Percentiles rank a stretch among this genome's conserved stretches.
phyloP scores from a whole-genome alignment of 2,329 filamentous ascomycete genomes.

The Penicillium oxalicum region DNA sequence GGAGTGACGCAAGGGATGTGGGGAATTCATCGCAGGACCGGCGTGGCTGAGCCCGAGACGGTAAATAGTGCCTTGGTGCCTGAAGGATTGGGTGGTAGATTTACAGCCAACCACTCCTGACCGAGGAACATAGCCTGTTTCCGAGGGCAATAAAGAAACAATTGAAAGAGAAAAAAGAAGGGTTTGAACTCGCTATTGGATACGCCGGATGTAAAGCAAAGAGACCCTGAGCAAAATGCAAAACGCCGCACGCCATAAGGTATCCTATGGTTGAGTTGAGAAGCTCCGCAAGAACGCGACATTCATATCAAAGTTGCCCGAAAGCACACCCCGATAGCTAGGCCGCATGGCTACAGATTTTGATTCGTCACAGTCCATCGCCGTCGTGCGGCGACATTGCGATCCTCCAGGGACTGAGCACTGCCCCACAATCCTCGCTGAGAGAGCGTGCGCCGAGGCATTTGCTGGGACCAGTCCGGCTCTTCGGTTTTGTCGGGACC shows the following conservation, averaged over 20 bases:
- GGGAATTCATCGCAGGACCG: constrained; percentile 7
- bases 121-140: too few species aligned
- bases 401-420: constrained; percentile 24
- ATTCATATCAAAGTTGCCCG: not conserved
- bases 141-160: too few species aligned
- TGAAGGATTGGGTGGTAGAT: constrained; percentile 7
- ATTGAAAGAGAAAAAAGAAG: not conserved
- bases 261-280: constrained; percentile 8
- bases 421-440: constrained; percentile 38
- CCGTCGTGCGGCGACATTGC: constrained; percentile 25
- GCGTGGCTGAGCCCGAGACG: not conserved
- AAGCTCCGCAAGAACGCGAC: not conserved
- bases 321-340: not conserved
- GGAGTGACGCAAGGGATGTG: constrained; percentile 9
- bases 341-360: constrained; percentile 12
- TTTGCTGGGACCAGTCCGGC: constrained; percentile 14
- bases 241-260: constrained; percentile 18
- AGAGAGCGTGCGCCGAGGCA: constrained; percentile 25
- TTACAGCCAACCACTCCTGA: too few species aligned
- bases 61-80: constrained; percentile 6
- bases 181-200: not conserved
- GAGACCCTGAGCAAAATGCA: not conserved
- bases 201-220: too few species aligned
- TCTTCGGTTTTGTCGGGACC: constrained; percentile 4
- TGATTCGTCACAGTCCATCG: constrained; percentile 38